Base-by-base conservation (phyloP, 1,284 basidiomycete genomes). In the Schizophyllum commune region DNA sequence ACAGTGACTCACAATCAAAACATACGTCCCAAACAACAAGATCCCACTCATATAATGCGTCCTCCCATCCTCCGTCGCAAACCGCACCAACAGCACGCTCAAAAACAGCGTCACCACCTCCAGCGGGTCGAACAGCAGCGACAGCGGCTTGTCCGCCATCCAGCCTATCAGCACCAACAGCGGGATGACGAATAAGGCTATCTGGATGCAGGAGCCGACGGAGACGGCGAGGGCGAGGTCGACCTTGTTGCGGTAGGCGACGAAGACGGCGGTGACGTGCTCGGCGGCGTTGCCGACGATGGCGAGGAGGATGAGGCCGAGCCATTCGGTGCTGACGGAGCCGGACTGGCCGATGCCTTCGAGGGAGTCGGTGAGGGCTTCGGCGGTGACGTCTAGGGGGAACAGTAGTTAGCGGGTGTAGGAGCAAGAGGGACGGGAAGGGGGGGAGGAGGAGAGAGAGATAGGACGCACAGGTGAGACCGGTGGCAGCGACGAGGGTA, bases 161-260 rank as follows among this genome's bases (percentile, higher is more conserved):
- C 86, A 89, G 0, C 73, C 84, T 7, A 90, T 74, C 11, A 74
- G 79, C 8, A 88, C 79, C 65, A 86, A 85, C 66, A 89, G 83
- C 72, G 91, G 91, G 67, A 94, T 84, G 62, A 94, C 86, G 70
- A 94, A 89, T 53, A 95, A 79, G 0, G 92, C 88, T 61, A 93
- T 92, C 86, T 97, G 94, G 65, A 96, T 94, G 63, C 90, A 92
- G 1, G 91, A 92, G 19, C 92, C 93, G 47, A 94, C 90, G 6
- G 94, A 92, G 58, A 95, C 92, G 58, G 87, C 85, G 60, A 94
- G 77, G 67, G 83, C 84, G 8, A 91, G 79, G 65, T 84, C 85
- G 58, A 92, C 76, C 71, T 91, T 84, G 73, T 92, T 83, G 74
- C 94, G 92, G 65, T 92, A 85, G 0, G 92, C 92, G 5, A 94